Base-by-base conservation (phyloP, 2,329 filamentous ascomycete species). In the Alternaria sp. region DNA sequence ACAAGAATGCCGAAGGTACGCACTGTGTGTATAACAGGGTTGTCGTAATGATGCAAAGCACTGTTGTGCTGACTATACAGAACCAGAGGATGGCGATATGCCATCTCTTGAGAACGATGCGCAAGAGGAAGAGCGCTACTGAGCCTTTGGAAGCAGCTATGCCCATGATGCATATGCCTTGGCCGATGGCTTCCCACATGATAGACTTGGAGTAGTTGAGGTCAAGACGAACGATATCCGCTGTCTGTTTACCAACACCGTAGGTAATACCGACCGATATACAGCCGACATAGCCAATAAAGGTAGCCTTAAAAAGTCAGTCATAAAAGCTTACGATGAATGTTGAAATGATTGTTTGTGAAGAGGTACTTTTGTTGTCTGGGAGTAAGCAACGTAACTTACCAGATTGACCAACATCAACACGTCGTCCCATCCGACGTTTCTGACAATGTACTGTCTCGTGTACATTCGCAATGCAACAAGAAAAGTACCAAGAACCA, bases 171-270 rank as follows among this genome's bases (percentile, higher is more conserved):
- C 72, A 74, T 28, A 75, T 68, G 1, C 65, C 72, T 43, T 74
- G 74, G 8, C 71, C 73, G 22, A 76, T 69, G 9, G 69, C 72
- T 51, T 74, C 72, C 66, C 69, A 75, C 59, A 69, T 75, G 18
- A 75, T 70, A n/a, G 72, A 71, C 60, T 72, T 68, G 4, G 71
- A 69, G 61, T 74, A 74, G 47, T 70, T 60, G 18, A 66, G 53
- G 6, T 64, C 67, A 38, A 59, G 57, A 18, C 57, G 57, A 5
- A 59, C 48, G 7, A 59, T 71, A 18, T 67, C 64, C n/a, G 67
- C 68, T 6, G 62, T 67, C 49, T 64, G 69, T 39, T 69, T 72
- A 5, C 73, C 73, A 9, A 76, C 62, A n/a, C 73, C 73, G 34
- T 75, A 63, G 11, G 41, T 55, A 38, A 72, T 58, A n/a, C 72